Conservation (phyloP, 2,329 filamentous ascomycete genomes). For the Alternaria brassicae region DNA sequence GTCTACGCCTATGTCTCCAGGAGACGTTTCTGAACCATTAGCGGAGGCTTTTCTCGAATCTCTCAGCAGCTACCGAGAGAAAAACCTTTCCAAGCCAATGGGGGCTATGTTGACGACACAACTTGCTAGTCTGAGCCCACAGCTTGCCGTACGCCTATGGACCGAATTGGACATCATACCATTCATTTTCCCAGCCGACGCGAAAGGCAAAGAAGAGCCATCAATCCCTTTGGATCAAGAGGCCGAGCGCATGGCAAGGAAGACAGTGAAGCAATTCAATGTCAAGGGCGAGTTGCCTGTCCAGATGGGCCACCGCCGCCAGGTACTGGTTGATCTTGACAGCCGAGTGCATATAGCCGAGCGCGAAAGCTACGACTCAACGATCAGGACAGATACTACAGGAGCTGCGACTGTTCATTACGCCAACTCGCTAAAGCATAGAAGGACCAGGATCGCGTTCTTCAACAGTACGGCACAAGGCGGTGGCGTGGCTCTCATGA, state of each 20-base stretch:
- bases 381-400: slow-evolving; percentile 64
- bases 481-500: slow-evolving; percentile 83
- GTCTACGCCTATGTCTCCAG: slow-evolving; percentile 19
- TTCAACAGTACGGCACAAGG: slow-evolving; percentile 81
- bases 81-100: slow-evolving; percentile 75
- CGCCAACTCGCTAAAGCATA: slow-evolving; percentile 66
- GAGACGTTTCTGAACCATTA: slow-evolving; percentile 42
- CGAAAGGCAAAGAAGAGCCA: slow-evolving; percentile 39
- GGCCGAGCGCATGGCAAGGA: slow-evolving; percentile 80
- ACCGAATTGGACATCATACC: slow-evolving; percentile 77
- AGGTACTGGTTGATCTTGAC: slow-evolving; percentile 64
- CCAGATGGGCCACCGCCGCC: slow-evolving; percentile 7
- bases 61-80: slow-evolving; percentile 66
- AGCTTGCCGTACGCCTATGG: slow-evolving; percentile 75
- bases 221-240: slow-evolving; percentile 75
- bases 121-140: slow-evolving; percentile 67
- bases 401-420: slow-evolving; percentile 72
- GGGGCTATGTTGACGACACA: slow-evolving; percentile 72
- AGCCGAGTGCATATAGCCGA: slow-evolving; percentile 69
- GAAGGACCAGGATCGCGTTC: slow-evolving; percentile 74
- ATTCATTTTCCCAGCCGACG: slow-evolving; percentile 61
- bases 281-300: slow-evolving; percentile 11
- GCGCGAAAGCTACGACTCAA: slow-evolving; percentile 64
- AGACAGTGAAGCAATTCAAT: slow-evolving; percentile 66
- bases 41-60: slow-evolving; percentile 66